Base-by-base conservation (phyloP, 345 rosid species). In the Cardamine chenopodiifolia region DNA sequence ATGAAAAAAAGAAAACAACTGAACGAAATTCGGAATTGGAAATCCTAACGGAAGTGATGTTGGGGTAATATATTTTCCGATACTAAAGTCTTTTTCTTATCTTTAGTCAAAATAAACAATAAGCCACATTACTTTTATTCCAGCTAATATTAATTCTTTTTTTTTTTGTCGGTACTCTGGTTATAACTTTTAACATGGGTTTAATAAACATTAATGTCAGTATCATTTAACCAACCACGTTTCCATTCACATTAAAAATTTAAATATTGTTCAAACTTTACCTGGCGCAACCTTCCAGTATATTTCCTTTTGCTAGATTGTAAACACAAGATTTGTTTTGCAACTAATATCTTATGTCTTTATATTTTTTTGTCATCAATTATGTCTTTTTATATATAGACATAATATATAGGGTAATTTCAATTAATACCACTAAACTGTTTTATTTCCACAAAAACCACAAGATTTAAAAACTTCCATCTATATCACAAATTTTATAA, bases 141-240 rank as follows among this genome's bases (percentile, higher is more conserved):
- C 69, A 72, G 54, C 69, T 62, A 62, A 8, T 25, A 42, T 11
- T 35, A 17, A 17, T 17, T 34, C 15, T 34, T 10, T 34, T 35
- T 3, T 35, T 10, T 8, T 37, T 37, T 37, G 42, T 37, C 42
- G 14, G 14, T 0, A 37, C 11, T 37, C 1, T 9, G 3, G 39
- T 9, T 35, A 35, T 10, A 31, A 34, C 37, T 34, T 32, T 26
- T 13, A 18, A 31, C 31, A 1, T 47, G 31, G 45, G 32, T 45
- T 12, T 59, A 32, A 71, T 71, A n/a, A 48, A 48, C 39, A 71
- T 20, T 47, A n/a, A 59, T 35, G 59, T 71, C 67, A 47, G 49
- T 22, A 11, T 34, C 75, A 34, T n/a, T 60, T 23, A 48, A 17
- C 17, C 60, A 22, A 60, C 28, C 68, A 61, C 68, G 67, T 71